A percentile compares a stretch with the other conserved stretches of the same genome.
Conservation (phyloP, 1,284 basidiomycete species). For the Phaffia rhodozyma region DNA sequence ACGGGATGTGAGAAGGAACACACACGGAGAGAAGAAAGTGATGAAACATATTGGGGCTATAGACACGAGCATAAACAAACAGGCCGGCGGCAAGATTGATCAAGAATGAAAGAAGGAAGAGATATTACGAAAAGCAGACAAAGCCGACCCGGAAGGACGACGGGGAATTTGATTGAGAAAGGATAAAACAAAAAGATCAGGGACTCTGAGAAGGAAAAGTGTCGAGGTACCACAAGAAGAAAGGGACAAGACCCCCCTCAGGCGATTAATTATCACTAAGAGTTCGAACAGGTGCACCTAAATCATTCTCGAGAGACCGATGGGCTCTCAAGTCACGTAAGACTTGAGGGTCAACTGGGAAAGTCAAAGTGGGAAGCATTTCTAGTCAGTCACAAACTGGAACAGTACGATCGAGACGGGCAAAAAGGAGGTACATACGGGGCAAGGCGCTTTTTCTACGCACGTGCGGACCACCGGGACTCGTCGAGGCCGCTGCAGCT, state of each 20-base stretch:
- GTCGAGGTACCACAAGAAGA: background rate
- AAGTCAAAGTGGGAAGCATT: background rate
- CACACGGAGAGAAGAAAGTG: too few relatives aligned
- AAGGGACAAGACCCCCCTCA: too few relatives aligned
- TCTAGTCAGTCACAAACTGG: too few relatives aligned
- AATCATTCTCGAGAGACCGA: slow-evolving; percentile 57
- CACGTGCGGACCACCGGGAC: slow-evolving; percentile 48
- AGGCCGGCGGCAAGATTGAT: too few relatives aligned
- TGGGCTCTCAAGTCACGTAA: slow-evolving; percentile 77
- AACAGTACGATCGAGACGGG: slow-evolving; percentile 19
- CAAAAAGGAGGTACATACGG: slow-evolving; percentile 41
- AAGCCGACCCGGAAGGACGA: too few relatives aligned
- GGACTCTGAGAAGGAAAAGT: background rate
- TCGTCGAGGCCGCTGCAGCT: background rate
- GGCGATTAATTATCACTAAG: too few relatives aligned
- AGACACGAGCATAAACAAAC: too few relatives aligned
- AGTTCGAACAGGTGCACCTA: background rate
- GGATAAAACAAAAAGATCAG: background rate
- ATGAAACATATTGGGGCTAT: too few relatives aligned
- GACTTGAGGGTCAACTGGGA: slow-evolving; percentile 69
- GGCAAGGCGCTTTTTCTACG: slow-evolving; percentile 74
- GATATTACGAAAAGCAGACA: too few relatives aligned
- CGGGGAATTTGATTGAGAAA: too few relatives aligned
- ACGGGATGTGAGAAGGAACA: too few relatives aligned
- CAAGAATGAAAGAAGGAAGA: too few relatives aligned